Percentiles rank a stretch among this genome's conserved stretches.
phyloP scores from a whole-genome alignment of 2,329 filamentous ascomycete genomes.

The Neonectria sp. region DNA sequence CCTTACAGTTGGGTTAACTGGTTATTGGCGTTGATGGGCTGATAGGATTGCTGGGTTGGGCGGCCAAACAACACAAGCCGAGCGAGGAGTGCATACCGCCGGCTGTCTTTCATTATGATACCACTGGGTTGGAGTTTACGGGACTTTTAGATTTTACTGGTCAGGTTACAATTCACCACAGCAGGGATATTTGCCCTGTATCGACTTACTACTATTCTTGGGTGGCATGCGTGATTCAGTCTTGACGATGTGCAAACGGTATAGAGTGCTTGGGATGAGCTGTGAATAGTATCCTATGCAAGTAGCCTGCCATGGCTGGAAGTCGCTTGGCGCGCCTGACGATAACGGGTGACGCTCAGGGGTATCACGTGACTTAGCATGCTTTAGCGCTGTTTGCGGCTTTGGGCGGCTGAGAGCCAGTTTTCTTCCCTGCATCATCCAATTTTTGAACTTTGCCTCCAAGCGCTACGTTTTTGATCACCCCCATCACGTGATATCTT shows the following conservation, averaged over 20 bases:
- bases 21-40: slow-evolving; percentile 39
- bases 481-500: slow-evolving; percentile 51
- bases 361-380: slow-evolving; percentile 50
- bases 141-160: slow-evolving; percentile 27
- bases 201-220: slow-evolving; percentile 13
- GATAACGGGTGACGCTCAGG: slow-evolving; percentile 40
- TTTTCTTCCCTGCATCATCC: slow-evolving; percentile 52
- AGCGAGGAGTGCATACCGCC: slow-evolving; percentile 39
- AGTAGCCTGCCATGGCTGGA: background rate
- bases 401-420: slow-evolving; percentile 37
- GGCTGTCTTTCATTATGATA: slow-evolving; percentile 53
- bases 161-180: slow-evolving; percentile 35
- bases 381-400: slow-evolving; percentile 41
- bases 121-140: slow-evolving; percentile 53
- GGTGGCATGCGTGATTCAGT: too few species aligned
- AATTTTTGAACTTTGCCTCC: slow-evolving; percentile 36
- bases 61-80: slow-evolving; percentile 31
- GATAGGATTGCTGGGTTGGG: slow-evolving; percentile 36
- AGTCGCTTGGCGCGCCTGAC: slow-evolving; percentile 30
- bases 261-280: background rate
- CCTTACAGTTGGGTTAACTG: slow-evolving; percentile 32
- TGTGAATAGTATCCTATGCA: background rate
- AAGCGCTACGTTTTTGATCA: slow-evolving; percentile 38
- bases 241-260: background rate
- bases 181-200: slow-evolving; percentile 25